A percentile compares a stretch with the other conserved stretches of the same genome.
phyloP scores from a whole-genome alignment of 768 basidiomycete genomes.

The Daedaleopsis nitida region DNA sequence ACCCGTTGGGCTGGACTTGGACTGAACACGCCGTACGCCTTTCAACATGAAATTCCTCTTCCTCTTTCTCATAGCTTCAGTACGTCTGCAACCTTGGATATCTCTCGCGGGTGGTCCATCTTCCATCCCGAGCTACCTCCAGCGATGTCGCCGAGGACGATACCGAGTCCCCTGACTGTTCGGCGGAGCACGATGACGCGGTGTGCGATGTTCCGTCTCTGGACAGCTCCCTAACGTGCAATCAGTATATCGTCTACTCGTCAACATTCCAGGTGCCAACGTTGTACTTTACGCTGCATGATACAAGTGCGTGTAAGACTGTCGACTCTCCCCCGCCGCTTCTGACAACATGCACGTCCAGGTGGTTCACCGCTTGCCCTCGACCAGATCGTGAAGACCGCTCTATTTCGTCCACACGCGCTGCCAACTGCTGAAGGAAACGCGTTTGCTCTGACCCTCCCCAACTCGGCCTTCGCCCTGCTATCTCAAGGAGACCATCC shows the following conservation, averaged over 20 bases:
- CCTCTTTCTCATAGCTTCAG: slow-evolving; percentile 19
- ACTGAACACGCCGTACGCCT: slow-evolving; percentile 56
- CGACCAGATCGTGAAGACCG: slow-evolving; percentile 53
- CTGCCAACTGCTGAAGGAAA: slow-evolving; percentile 48
- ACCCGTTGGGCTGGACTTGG: slow-evolving; percentile 57
- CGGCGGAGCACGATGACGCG: slow-evolving; percentile 38
- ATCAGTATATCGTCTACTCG: slow-evolving; percentile 76
- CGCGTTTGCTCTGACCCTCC: slow-evolving; percentile 54
- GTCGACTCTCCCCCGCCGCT: neutral
- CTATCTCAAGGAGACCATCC: slow-evolving; percentile 91
- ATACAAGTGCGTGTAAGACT: slow-evolving; percentile 57
- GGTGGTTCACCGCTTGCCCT: slow-evolving; percentile 67
- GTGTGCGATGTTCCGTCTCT: slow-evolving; percentile 24
- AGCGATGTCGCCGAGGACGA: slow-evolving; percentile 9
- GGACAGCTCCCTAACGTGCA: slow-evolving; percentile 40
- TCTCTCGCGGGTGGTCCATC: slow-evolving; percentile 27
- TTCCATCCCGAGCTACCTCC: slow-evolving; percentile 8
- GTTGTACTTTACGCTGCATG: slow-evolving; percentile 78
- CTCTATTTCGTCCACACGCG: slow-evolving; percentile 57
- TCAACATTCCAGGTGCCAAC: slow-evolving; percentile 79
- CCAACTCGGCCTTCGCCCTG: slow-evolving; percentile 64
- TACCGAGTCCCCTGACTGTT: slow-evolving; percentile 11
- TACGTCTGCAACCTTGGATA: slow-evolving; percentile 32
- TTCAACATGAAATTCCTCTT: slow-evolving; percentile 6
- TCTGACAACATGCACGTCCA: slow-evolving; percentile 31